phyloP scores from a whole-genome alignment of 176 grass and related monocot genomes.

The Oryza punctata region DNA sequence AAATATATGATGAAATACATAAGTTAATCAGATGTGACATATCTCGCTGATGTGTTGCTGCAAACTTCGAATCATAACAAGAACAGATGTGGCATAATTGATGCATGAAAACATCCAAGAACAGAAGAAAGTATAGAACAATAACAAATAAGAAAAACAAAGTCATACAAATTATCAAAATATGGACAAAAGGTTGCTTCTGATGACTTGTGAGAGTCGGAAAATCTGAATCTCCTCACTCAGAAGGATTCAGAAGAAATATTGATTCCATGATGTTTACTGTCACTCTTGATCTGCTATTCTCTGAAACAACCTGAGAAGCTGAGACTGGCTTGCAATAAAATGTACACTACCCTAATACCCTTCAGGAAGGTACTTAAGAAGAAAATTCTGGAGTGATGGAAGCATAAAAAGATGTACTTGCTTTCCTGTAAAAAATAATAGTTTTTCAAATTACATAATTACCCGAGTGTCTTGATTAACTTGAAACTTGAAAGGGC shows the following conservation, averaged over 20 bases:
- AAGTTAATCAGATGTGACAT: too few species aligned
- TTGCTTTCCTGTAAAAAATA: neutral
- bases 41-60: neutral
- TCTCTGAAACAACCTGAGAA: slow-evolving; percentile 3
- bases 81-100: neutral
- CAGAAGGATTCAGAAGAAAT: slow-evolving; percentile 40
- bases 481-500: neutral
- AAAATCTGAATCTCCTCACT: slow-evolving; percentile 41
- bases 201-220: slow-evolving; percentile 39
- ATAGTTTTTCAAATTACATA: neutral
- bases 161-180: slow-evolving; percentile 14
- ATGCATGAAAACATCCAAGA: neutral
- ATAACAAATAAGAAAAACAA: neutral
- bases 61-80: neutral
- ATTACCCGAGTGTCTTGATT: neutral
- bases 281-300: neutral
- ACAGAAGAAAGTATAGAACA: neutral
- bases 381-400: neutral
- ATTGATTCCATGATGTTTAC: slow-evolving; percentile 32
- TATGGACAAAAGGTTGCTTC: neutral
- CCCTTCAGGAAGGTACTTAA: neutral
- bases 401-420: neutral
- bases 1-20: too few species aligned
- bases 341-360: neutral
- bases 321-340: slow-evolving; percentile 6